A percentile compares a stretch with the other conserved stretches of the same genome.
These are phyloP conservation scores for Dactylonectria macrodidyma DNA, from an alignment of 2,329 filamentous ascomycete genomes.

Conservation along the genomic window DNA sequence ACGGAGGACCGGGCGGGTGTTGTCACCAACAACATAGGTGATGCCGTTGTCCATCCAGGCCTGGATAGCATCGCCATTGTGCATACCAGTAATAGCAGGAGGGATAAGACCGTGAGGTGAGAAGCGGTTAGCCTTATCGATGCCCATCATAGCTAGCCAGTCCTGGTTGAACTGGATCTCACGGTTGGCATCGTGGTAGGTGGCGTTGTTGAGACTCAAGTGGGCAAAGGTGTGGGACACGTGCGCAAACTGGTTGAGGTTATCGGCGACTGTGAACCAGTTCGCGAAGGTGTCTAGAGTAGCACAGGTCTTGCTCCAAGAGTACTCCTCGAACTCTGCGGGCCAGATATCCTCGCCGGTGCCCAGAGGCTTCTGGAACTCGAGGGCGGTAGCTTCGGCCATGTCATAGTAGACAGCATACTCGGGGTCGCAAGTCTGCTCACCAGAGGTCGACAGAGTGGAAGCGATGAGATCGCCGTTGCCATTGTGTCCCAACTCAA, in stretches of 20 bases:
- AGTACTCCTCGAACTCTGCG: conserved; percentile 23
- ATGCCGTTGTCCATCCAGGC: conserved; percentile 37
- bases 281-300: conserved; percentile 32
- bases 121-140: conserved; percentile 30
- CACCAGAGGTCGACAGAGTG: not conserved
- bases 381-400: conserved; percentile 28
- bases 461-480: conserved; percentile 36
- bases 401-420: conserved; percentile 29
- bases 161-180: conserved; percentile 38
- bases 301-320: conserved; percentile 31
- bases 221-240: conserved; percentile 38
- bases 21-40: conserved; percentile 33
- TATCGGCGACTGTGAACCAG: conserved; percentile 33
- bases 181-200: conserved; percentile 33
- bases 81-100: conserved; percentile 38
- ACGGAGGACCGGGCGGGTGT: conserved; percentile 30
- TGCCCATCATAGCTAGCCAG: conserved; percentile 34
- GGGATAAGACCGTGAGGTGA: conserved; percentile 33
- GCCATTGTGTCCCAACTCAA: conserved; percentile 38
- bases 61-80: conserved; percentile 36
- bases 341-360: conserved; percentile 33
- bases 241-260: conserved; percentile 37
- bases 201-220: conserved; percentile 38
- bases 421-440: conserved; percentile 9
- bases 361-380: conserved; percentile 30